These are phyloP conservation scores for Magnolia officinalis DNA, from an alignment of 164 flowering plant species.

Conservation along the genomic window DNA sequence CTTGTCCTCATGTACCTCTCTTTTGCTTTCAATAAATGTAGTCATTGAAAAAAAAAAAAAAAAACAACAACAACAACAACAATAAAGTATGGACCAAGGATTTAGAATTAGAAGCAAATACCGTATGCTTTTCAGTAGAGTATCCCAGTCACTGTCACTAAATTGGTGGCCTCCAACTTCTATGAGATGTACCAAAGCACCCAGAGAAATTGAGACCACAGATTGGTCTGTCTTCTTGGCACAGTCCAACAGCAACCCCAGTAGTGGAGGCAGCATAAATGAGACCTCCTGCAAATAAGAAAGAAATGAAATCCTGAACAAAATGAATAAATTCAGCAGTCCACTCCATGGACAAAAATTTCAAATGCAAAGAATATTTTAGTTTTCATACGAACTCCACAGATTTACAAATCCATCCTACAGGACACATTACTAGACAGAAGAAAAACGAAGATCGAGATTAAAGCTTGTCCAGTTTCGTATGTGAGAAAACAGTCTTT, in stretches of 20 bases:
- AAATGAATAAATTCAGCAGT: neutral
- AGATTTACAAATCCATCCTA: neutral
- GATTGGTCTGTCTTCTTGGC: conserved; percentile 90
- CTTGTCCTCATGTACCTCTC: neutral
- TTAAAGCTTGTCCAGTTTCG: too few relatives aligned
- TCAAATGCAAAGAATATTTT: neutral
- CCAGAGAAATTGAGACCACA: conserved; percentile 90
- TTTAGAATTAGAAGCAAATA: conserved; percentile 12
- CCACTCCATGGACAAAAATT: neutral
- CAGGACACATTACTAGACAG: neutral
- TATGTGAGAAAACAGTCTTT: too few relatives aligned
- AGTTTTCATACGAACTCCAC: neutral
- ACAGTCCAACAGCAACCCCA: conserved; percentile 89
- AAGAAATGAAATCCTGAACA: conserved; percentile 2
- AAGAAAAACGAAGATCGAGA: too few relatives aligned
- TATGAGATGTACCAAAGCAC: conserved; percentile 94
- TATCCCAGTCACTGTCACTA: conserved; percentile 91
- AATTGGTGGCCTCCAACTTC: conserved; percentile 99
- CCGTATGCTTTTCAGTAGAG: conserved; percentile 91
- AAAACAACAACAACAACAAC: too few relatives aligned
- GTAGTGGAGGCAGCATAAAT: conserved; percentile 93
- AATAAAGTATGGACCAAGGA: neutral
- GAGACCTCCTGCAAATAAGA: conserved; percentile 72
- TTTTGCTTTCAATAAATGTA: neutral
- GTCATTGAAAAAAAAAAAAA: neutral